Conservation (phyloP, 768 basidiomycete genomes). For the Lentinula raphanica region DNA sequence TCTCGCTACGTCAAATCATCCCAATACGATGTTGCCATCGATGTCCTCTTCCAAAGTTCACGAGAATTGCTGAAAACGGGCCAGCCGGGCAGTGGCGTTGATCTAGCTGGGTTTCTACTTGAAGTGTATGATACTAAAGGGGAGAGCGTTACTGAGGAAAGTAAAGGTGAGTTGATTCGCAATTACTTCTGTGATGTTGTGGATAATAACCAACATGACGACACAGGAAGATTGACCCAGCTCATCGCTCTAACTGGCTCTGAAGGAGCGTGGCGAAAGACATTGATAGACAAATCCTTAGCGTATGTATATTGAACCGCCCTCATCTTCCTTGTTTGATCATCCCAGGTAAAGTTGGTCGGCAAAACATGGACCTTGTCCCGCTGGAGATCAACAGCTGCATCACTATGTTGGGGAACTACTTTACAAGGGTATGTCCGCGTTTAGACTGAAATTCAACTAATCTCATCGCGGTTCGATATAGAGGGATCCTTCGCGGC, state of each 20-base stretch:
- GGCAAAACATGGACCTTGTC: conserved; percentile 67
- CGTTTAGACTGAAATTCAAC: neutral
- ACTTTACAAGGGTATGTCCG: conserved; percentile 65
- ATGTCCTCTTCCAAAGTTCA: conserved; percentile 88
- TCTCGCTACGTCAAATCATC: conserved; percentile 78
- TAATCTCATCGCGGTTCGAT: neutral
- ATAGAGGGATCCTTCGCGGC: conserved; percentile 69
- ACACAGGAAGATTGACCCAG: conserved; percentile 82
- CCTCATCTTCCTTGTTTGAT: conserved; percentile 8
- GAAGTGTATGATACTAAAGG: conserved; percentile 78
- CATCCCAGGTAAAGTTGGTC: conserved; percentile 65
- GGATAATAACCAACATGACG: conserved; percentile 3
- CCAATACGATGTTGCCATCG: conserved; percentile 82
- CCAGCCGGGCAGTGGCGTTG: conserved; percentile 86
- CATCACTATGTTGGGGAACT: conserved; percentile 90
- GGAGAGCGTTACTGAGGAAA: conserved; percentile 69
- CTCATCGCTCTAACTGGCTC: conserved; percentile 83
- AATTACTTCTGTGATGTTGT: conserved; percentile 1
- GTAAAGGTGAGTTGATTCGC: conserved; percentile 57
- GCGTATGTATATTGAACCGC: conserved; percentile 46
- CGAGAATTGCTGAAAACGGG: conserved; percentile 84
- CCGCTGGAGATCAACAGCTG: conserved; percentile 82
- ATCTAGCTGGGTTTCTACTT: conserved; percentile 74
- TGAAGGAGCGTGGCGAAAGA: conserved; percentile 84
- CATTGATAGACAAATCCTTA: conserved; percentile 77